A percentile compares a stretch with the other conserved stretches of the same genome.
These are phyloP conservation scores for Ascochyta fabae DNA, from an alignment of 2,329 filamentous ascomycete species.

Conservation along the genomic window DNA sequence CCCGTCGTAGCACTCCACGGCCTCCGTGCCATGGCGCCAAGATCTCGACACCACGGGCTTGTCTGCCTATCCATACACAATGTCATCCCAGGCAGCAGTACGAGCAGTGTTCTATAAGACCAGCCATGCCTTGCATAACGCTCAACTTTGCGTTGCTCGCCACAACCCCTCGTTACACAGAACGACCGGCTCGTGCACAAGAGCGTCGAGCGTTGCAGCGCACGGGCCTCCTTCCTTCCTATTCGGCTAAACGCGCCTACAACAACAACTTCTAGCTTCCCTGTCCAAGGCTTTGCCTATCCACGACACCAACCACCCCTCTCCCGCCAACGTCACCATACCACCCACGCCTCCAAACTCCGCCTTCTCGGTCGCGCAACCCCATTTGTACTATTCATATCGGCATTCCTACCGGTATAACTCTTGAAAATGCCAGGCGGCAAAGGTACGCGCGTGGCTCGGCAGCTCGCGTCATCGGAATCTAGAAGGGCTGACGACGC, in stretches of 20 bases:
- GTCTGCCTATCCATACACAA: not conserved
- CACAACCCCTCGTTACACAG: slow-evolving; percentile 17
- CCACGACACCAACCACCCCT: slow-evolving; percentile 39
- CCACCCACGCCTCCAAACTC: slow-evolving; percentile 30
- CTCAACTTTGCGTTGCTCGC: slow-evolving; percentile 1
- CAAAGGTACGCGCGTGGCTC: slow-evolving; percentile 77
- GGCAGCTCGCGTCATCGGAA: slow-evolving; percentile 30
- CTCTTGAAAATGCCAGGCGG: slow-evolving; percentile 72
- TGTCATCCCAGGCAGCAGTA: not conserved
- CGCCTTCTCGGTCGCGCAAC: slow-evolving; percentile 42
- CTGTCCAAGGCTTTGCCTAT: slow-evolving; percentile 34
- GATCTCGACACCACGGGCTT: not conserved
- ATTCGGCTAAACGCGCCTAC: slow-evolving; percentile 38
- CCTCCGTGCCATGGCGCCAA: not conserved
- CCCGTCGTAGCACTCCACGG: not conserved
- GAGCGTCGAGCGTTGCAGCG: slow-evolving; percentile 17
- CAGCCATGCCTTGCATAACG: not conserved
- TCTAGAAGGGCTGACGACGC: slow-evolving; percentile 27
- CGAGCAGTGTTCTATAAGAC: not conserved
- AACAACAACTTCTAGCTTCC: slow-evolving; percentile 40
- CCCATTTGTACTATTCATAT: slow-evolving; percentile 36
- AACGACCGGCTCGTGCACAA: slow-evolving; percentile 28
- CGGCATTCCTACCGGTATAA: slow-evolving; percentile 29
- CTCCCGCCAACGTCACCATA: slow-evolving; percentile 43
- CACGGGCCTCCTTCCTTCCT: slow-evolving; percentile 31